A percentile compares a stretch with the other conserved stretches of the same genome.
These are phyloP conservation scores for Colletotrichum gigasporum DNA, from an alignment of 2,329 filamentous ascomycete species.

Conservation along the genomic window DNA sequence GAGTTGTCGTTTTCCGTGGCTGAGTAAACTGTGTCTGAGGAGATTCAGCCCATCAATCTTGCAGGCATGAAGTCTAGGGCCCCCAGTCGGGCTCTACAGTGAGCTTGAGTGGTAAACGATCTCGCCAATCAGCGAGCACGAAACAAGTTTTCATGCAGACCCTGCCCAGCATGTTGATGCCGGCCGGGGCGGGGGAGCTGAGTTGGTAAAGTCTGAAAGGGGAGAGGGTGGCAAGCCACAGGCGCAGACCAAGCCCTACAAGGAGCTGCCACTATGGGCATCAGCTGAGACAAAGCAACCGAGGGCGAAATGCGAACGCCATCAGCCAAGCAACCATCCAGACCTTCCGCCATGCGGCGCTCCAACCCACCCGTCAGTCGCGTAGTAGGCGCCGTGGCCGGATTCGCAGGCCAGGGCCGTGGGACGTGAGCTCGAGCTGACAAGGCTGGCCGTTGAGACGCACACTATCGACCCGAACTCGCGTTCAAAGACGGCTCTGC, in stretches of 20 bases:
- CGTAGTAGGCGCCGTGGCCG: background rate
- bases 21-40: too few relatives aligned
- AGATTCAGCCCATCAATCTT: too few relatives aligned
- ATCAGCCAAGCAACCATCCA: background rate
- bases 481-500: too few relatives aligned
- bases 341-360: background rate
- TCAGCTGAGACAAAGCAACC: background rate
- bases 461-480: too few relatives aligned
- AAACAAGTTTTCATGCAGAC: background rate
- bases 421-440: too few relatives aligned
- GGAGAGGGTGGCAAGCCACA: conserved; percentile 5
- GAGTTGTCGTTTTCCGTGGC: too few relatives aligned
- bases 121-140: background rate
- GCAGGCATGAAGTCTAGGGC: too few relatives aligned
- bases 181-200: background rate
- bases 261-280: background rate
- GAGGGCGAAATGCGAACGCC: background rate
- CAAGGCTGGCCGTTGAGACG: too few relatives aligned
- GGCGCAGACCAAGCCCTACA: conserved; percentile 13
- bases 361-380: background rate
- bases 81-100: too few relatives aligned
- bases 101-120: too few relatives aligned
- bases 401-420: too few relatives aligned
- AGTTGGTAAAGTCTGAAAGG: background rate
- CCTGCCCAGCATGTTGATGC: background rate